Conservation (phyloP, 768 basidiomycete genomes). For the Macrolepiota albuminosa region DNA sequence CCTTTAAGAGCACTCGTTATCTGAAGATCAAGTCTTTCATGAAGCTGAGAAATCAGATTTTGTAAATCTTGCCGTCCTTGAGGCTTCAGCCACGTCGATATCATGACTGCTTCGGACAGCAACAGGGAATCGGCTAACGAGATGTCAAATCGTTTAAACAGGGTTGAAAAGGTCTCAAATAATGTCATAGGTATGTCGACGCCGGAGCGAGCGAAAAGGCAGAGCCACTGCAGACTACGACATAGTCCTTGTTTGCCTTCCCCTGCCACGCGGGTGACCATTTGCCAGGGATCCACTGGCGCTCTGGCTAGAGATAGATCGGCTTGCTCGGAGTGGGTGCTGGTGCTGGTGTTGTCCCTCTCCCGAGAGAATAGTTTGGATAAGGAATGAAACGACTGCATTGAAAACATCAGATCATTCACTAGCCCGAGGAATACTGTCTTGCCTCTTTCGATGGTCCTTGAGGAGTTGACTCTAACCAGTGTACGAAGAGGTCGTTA, state of each 20-base stretch:
- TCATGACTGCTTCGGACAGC: conserved; percentile 50
- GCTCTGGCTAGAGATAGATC: conserved; percentile 23
- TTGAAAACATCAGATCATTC: background rate
- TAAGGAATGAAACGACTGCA: conserved; percentile 49
- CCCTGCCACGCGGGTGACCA: conserved; percentile 39
- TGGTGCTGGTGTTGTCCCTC: conserved; percentile 35
- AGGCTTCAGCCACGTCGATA: conserved; percentile 58
- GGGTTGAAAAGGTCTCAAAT: conserved; percentile 42
- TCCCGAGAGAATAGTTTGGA: conserved; percentile 55
- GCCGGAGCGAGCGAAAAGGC: conserved; percentile 57
- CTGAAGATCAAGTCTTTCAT: conserved; percentile 35
- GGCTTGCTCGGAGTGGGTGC: conserved; percentile 26
- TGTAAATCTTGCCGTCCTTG: conserved; percentile 58
- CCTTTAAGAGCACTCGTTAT: conserved; percentile 33
- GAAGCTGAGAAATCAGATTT: conserved; percentile 40
- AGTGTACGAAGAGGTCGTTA: conserved; percentile 53
- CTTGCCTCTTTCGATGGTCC: conserved; percentile 36
- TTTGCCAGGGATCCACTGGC: conserved; percentile 50
- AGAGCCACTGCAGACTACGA: conserved; percentile 54
- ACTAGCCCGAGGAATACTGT: background rate
- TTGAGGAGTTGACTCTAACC: conserved; percentile 44
- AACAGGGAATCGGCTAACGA: conserved; percentile 41
- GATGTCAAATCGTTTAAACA: conserved; percentile 32
- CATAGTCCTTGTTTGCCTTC: conserved; percentile 38
- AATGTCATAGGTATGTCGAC: conserved; percentile 53